phyloP scores from a whole-genome alignment of 2,329 filamentous ascomycete species.

The Furcasterigmium furcatum region DNA sequence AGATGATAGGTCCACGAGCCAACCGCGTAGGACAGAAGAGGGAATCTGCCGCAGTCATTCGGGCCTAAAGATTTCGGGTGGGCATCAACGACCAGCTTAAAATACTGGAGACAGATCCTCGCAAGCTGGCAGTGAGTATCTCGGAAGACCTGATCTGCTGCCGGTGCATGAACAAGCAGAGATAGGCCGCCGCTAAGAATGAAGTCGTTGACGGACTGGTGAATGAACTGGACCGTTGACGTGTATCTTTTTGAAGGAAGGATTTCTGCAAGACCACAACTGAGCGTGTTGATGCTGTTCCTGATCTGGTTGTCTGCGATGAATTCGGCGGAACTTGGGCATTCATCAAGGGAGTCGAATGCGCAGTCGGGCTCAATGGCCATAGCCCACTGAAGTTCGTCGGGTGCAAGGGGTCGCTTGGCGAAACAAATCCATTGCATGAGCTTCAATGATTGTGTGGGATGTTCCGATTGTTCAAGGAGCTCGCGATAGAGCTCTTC shows the following conservation, averaged over 20 bases:
- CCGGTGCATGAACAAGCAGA: slow-evolving; percentile 7
- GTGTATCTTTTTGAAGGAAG: not conserved
- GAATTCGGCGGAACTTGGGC: slow-evolving; percentile 12
- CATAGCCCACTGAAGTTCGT: slow-evolving; percentile 27
- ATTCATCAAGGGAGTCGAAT: slow-evolving; percentile 15
- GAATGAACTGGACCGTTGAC: slow-evolving; percentile 25
- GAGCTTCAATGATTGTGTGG: slow-evolving; percentile 16
- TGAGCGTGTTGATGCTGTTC: slow-evolving; percentile 16
- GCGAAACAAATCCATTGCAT: slow-evolving; percentile 30
- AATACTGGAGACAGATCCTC: slow-evolving; percentile 19
- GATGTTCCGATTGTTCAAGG: slow-evolving; percentile 11
- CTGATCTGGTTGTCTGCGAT: slow-evolving; percentile 11
- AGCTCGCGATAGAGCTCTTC: slow-evolving; percentile 20
- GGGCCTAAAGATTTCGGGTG: slow-evolving; percentile 4
- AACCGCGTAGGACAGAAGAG: slow-evolving; percentile 12
- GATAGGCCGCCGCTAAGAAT: slow-evolving; percentile 18
- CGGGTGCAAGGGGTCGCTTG: slow-evolving; percentile 14
- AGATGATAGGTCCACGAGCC: too few species aligned
- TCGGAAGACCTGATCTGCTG: slow-evolving; percentile 5
- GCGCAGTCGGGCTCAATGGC: slow-evolving; percentile 15
- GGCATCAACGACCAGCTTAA: slow-evolving; percentile 12
- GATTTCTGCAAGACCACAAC: slow-evolving; percentile 23
- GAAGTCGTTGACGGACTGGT: slow-evolving; percentile 29
- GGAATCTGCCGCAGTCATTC: slow-evolving; percentile 8
- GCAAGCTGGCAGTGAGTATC: slow-evolving; percentile 16